These are phyloP conservation scores for Leccinum uliginosum DNA, from an alignment of 768 basidiomycete genomes.

Conservation along the genomic window DNA sequence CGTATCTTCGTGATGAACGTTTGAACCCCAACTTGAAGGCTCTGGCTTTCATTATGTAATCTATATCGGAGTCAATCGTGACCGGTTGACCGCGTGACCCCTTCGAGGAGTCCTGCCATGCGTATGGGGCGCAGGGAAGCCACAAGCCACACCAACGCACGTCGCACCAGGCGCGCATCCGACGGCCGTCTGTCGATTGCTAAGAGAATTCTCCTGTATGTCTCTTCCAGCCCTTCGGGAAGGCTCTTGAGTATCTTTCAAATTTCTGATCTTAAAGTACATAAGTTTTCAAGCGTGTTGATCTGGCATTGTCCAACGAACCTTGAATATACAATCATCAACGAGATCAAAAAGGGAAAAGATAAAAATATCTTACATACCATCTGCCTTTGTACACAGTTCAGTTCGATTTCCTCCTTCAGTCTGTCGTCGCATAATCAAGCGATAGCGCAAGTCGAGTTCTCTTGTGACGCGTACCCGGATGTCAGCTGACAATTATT, in stretches of 20 bases:
- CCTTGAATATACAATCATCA: neutral
- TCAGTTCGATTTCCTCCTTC: slow-evolving; percentile 5
- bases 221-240: slow-evolving; percentile 16
- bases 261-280: neutral
- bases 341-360: neutral
- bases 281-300: slow-evolving; percentile 3
- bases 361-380: slow-evolving; percentile 13
- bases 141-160: slow-evolving; percentile 14
- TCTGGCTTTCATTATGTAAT: neutral
- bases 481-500: slow-evolving; percentile 9
- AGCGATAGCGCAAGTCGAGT: slow-evolving; percentile 3
- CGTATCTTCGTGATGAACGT: slow-evolving; percentile 6
- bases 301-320: slow-evolving; percentile 17
- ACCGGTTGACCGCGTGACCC: neutral
- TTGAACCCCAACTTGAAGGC: too few species aligned
- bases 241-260: slow-evolving; percentile 4
- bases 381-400: slow-evolving; percentile 13
- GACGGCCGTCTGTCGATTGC: neutral
- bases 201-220: slow-evolving; percentile 18
- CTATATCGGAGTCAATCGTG: neutral
- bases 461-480: slow-evolving; percentile 4
- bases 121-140: slow-evolving; percentile 6
- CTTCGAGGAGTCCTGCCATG: slow-evolving; percentile 8
- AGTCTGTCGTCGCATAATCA: slow-evolving; percentile 2
- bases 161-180: neutral